phyloP scores from a whole-genome alignment of 257 asterid genomes.

The Datura wrightii region DNA sequence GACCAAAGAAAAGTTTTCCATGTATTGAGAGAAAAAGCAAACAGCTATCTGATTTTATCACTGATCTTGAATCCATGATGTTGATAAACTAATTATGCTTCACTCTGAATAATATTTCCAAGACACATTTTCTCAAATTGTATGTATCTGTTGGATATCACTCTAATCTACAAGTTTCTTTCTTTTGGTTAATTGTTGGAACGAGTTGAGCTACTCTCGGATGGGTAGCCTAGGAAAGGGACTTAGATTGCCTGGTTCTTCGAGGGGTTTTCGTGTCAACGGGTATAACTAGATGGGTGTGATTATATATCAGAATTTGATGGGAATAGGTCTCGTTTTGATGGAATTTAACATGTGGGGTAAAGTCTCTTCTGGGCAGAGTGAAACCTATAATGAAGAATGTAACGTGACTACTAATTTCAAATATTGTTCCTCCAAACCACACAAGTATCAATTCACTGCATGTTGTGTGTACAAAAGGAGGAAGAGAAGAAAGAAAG shows the following conservation, averaged over 20 bases:
- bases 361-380: neutral
- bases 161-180: neutral
- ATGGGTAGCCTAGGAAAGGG: neutral
- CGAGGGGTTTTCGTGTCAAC: neutral
- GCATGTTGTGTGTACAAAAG: neutral
- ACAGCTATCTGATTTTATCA: neutral
- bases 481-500: neutral
- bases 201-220: neutral
- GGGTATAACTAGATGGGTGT: neutral
- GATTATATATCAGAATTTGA: too few relatives aligned
- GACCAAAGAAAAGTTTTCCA: conserved; percentile 80
- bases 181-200: neutral
- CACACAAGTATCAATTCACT: neutral
- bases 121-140: conserved; percentile 10
- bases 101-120: neutral
- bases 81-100: conserved; percentile 28
- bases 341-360: neutral
- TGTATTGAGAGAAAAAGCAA: conserved; percentile 49
- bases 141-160: neutral
- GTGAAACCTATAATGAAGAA: neutral
- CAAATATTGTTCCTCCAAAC: neutral
- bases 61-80: neutral
- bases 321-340: too few relatives aligned
- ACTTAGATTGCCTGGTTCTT: neutral
- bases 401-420: too few relatives aligned